Evolutionary conservation across 441 rosid genomes (phyloP).

Genomic region (Jatropha podagrica): DNA sequence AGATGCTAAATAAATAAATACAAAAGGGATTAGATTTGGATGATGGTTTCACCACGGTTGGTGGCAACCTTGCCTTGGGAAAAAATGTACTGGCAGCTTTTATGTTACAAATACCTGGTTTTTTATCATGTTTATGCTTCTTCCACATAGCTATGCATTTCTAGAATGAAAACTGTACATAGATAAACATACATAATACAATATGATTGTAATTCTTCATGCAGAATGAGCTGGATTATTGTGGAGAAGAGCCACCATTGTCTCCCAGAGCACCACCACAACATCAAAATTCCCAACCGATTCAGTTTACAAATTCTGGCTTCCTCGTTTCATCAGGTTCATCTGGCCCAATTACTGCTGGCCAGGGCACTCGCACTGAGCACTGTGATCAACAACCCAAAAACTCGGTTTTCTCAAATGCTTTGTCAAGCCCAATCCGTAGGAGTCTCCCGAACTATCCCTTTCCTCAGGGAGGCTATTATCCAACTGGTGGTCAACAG

Average conservation of each 20-base stretch:
- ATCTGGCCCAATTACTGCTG: constrained; percentile 37
- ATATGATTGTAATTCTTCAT: constrained; percentile 14
- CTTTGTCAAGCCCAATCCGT: constrained; percentile 74
- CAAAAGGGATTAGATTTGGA: background rate
- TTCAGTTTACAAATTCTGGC: constrained; percentile 42
- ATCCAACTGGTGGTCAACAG: constrained; percentile 38
- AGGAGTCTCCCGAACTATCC: constrained; percentile 75
- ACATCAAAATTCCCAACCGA: constrained; percentile 45
- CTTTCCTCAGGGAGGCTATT: constrained; percentile 60
- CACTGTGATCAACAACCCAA: constrained; percentile 69
- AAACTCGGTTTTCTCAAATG: constrained; percentile 88
- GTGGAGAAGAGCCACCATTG: constrained; percentile 34
- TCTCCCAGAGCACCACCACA: constrained; percentile 62
- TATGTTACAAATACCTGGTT: background rate
- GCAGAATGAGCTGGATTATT: constrained; percentile 71
- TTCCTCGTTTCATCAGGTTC: constrained; percentile 50
- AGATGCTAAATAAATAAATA: too few species aligned
- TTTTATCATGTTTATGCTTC: background rate
- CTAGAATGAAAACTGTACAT: too few species aligned
- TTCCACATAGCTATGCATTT: background rate
- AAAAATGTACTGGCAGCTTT: background rate
- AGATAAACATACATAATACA: background rate
- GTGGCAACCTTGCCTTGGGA: background rate
- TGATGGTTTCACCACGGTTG: background rate
- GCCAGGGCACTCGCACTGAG: constrained; percentile 49